Percentiles rank a stretch among this genome's conserved stretches.
phyloP scores from a whole-genome alignment of 371 early-diverging fungal genomes.

The Mucor circinelloides region DNA sequence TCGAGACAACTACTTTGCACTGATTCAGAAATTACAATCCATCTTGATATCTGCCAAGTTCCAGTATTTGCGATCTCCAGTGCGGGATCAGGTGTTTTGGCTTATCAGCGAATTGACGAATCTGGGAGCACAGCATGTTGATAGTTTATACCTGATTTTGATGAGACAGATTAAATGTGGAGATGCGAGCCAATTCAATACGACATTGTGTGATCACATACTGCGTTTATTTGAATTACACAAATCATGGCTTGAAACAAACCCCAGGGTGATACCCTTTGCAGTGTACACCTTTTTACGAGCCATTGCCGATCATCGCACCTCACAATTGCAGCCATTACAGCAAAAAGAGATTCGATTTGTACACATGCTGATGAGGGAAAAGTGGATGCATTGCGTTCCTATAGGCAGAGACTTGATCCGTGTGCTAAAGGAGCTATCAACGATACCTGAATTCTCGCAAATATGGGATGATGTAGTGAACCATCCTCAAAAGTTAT shows the following conservation, averaged over 20 bases:
- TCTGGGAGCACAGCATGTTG: constrained; percentile 51
- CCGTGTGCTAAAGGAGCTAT: constrained; percentile 70
- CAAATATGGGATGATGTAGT: constrained; percentile 68
- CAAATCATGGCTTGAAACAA: constrained; percentile 49
- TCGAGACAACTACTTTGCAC: constrained; percentile 63
- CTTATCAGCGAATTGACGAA: constrained; percentile 59
- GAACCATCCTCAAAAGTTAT: constrained; percentile 56
- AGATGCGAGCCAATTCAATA: constrained; percentile 54
- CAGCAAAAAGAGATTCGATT: constrained; percentile 62
- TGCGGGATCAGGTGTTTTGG: constrained; percentile 67
- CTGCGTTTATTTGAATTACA: constrained; percentile 55
- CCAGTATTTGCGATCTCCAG: constrained; percentile 37
- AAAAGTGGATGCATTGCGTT: constrained; percentile 65
- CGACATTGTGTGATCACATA: constrained; percentile 55
- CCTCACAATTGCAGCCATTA: constrained; percentile 39
- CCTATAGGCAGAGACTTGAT: constrained; percentile 73
- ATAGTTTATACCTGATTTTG: constrained; percentile 58
- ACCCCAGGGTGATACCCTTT: constrained; percentile 58
- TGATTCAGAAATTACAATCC: constrained; percentile 53
- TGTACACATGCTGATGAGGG: constrained; percentile 54
- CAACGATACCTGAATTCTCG: constrained; percentile 56
- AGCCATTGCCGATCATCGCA: constrained; percentile 64
- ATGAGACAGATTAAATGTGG: constrained; percentile 70
- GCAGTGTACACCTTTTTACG: constrained; percentile 64
- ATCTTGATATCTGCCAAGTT: constrained; percentile 53